Evolutionary conservation across 129 eudicot genomes (phyloP), one percentile per base, ranked within the genome.

Genomic region (Solidago caesia): DNA sequence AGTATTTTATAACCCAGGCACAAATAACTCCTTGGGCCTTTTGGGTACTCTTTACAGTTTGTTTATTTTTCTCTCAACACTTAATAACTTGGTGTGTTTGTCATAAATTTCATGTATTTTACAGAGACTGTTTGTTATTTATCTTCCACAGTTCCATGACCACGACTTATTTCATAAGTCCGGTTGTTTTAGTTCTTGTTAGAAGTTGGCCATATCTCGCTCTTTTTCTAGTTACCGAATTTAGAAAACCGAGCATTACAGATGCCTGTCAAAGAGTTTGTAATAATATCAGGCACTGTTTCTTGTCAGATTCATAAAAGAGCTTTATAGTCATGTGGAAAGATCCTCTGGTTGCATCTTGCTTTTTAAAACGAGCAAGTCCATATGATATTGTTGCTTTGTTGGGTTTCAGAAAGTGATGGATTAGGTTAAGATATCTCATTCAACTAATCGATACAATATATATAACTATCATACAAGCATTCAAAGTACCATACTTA

Each of bases 351-450:
- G 12, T 25, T 57, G 56, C 44, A 7, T 5, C 8, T 46, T 46
- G 15, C 10, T 25, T 21, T 8, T 6, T 47, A 10, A 48, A 68
- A 25, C 13, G 21, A 51, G 44, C 60, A 6, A 47, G 16, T 25
- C 9, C 44, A 61, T 29, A 27, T 48, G 61, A 44, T 49, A 27
- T 48, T 48, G 44, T 6, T 33, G 39, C 39, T 33, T 33, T 33
- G 39, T 2, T 48, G 11, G 73, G 27, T 43, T 49, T 21, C 4
- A 12, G 8, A 68, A 29, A 48, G 60, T 48, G 61, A 47, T 10
- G 59, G 59, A 7, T 48, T 68, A 48, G 73, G 74, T 29, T 16
- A 12, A 44, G 13, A 70, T 48, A 70, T 70, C 46, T 70, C 33
- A 70, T 27, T 70, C 21, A 51, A 12, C 27, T 29, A 26, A 8